phyloP scores from a whole-genome alignment of 208 protist genomes.

The Strigomonas culicis region DNA sequence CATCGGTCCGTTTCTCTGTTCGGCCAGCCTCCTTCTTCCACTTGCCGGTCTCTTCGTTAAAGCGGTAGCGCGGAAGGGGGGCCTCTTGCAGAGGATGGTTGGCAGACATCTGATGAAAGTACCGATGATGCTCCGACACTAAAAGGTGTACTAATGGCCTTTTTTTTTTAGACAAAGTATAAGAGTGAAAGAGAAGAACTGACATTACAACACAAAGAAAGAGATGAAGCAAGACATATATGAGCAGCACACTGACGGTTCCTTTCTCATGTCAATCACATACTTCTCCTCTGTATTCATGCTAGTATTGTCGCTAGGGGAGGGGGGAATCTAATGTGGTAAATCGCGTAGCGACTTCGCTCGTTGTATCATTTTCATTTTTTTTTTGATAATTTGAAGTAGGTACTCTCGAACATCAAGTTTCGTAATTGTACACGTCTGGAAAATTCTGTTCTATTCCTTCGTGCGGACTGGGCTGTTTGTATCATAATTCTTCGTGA shows the following conservation, averaged over 20 bases:
- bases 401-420: no score
- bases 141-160: not conserved
- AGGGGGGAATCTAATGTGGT: no score
- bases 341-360: no score
- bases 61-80: conserved; percentile 47
- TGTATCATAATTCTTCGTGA: no score
- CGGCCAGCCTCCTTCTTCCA: conserved; percentile 30
- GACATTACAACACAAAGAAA: not conserved
- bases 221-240: conserved; percentile 5
- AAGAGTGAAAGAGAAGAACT: not conserved
- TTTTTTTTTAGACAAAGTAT: not conserved
- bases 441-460: no score
- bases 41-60: conserved; percentile 24
- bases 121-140: no score
- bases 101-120: no score
- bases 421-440: no score
- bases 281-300: not conserved
- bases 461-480: no score
- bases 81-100: conserved; percentile 19
- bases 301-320: not conserved
- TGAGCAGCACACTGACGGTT: not conserved
- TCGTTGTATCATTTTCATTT: no score
- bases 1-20: not conserved
- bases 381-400: no score
- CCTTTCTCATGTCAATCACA: not conserved